These are phyloP conservation scores for Celoporthe dispersa DNA, from an alignment of 2,329 filamentous ascomycete genomes.

Conservation along the genomic window DNA sequence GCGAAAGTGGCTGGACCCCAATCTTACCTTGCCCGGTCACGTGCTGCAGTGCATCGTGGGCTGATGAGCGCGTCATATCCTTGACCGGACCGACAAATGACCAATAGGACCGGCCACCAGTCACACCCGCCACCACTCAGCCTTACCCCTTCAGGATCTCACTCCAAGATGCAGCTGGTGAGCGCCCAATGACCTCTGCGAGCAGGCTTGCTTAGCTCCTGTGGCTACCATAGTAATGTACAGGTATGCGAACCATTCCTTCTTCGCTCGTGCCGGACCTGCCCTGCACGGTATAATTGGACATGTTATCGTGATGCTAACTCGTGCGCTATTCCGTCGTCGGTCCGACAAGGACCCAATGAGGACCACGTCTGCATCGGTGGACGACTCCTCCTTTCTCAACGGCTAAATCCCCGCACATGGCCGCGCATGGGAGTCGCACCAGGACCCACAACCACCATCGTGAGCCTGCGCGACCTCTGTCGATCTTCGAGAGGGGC, in stretches of 20 bases:
- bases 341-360: background rate
- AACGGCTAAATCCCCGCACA: background rate
- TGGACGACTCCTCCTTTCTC: background rate
- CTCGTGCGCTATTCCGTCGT: background rate
- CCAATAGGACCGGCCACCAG: background rate
- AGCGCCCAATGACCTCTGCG: too few relatives aligned
- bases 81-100: background rate
- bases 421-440: background rate
- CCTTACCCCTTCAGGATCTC: background rate
- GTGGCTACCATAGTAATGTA: background rate
- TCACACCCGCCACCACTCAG: background rate
- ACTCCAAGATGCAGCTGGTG: background rate
- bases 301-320: background rate
- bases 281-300: background rate
- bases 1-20: background rate
- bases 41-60: background rate
- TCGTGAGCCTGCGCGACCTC: background rate
- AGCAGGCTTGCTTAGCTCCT: background rate
- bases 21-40: too few relatives aligned
- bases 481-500: background rate
- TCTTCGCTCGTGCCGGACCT: too few relatives aligned
- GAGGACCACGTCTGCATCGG: background rate
- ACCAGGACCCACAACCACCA: background rate
- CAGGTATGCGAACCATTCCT: too few relatives aligned
- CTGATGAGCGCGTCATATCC: background rate